A percentile compares a stretch with the other conserved stretches of the same genome.
phyloP scores from a whole-genome alignment of 2,329 filamentous ascomycete genomes.

The Calonectria hawksworthii region DNA sequence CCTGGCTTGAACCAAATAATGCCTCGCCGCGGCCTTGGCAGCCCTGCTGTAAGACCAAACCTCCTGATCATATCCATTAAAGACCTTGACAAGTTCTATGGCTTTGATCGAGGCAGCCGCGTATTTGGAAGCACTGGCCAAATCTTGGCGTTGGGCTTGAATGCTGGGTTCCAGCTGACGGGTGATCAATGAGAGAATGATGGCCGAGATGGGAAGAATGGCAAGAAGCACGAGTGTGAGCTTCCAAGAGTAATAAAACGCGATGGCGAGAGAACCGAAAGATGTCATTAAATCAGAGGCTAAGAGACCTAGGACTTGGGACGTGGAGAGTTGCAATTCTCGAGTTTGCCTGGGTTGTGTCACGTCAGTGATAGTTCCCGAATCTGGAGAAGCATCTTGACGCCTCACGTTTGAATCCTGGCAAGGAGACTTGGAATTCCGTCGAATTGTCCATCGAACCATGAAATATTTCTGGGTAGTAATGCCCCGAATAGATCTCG shows the following conservation, averaged over 20 bases:
- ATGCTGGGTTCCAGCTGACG: slow-evolving; percentile 75
- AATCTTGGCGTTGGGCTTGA: slow-evolving; percentile 75
- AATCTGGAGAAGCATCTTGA: neutral
- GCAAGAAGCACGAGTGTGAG: slow-evolving; percentile 85
- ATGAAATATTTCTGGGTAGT: slow-evolving; percentile 80
- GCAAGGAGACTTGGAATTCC: slow-evolving; percentile 81
- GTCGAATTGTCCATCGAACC: slow-evolving; percentile 83
- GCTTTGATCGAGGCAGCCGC: slow-evolving; percentile 77
- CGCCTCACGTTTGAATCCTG: slow-evolving; percentile 78
- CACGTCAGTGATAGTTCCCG: accelerated
- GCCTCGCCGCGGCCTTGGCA: slow-evolving; percentile 69
- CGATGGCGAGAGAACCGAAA: slow-evolving; percentile 76
- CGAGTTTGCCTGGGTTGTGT: slow-evolving; percentile 75
- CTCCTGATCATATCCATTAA: slow-evolving; percentile 82
- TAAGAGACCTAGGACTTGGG: slow-evolving; percentile 82
- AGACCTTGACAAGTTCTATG: slow-evolving; percentile 90
- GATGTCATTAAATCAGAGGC: slow-evolving; percentile 75
- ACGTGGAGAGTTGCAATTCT: slow-evolving; percentile 85
- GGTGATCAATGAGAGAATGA: slow-evolving; percentile 72
- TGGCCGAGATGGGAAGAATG: slow-evolving; percentile 76
- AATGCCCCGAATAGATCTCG: slow-evolving; percentile 76
- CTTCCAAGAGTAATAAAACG: slow-evolving; percentile 86
- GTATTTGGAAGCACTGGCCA: slow-evolving; percentile 79
- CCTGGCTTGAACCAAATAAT: slow-evolving; percentile 78
- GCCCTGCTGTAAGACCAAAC: slow-evolving; percentile 72